These are phyloP conservation scores for Colletotrichum sp. DNA, from an alignment of 2,329 filamentous ascomycete genomes.

Conservation along the genomic window DNA sequence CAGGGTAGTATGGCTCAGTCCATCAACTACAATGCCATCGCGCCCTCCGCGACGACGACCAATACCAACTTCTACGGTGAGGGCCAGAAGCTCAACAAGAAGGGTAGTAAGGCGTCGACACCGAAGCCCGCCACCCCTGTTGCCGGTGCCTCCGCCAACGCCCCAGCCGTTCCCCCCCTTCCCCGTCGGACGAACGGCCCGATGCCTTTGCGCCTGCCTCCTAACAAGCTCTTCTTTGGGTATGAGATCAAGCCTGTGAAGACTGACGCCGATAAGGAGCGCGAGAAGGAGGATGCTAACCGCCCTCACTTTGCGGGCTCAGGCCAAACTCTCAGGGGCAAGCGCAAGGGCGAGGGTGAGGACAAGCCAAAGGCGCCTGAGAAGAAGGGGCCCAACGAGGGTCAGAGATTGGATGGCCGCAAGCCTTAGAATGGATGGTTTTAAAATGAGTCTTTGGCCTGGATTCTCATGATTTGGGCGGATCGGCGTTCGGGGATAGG, in stretches of 20 bases:
- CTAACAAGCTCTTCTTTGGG: constrained; percentile 95
- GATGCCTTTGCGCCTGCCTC: constrained; percentile 81
- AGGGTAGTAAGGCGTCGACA: constrained; percentile 75
- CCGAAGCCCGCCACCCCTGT: constrained; percentile 78
- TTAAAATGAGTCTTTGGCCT: background rate
- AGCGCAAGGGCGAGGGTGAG: constrained; percentile 69
- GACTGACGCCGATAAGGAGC: constrained; percentile 74
- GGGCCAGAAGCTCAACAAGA: constrained; percentile 88
- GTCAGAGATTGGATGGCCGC: constrained; percentile 49
- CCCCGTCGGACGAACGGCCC: constrained; percentile 74
- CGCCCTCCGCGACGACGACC: constrained; percentile 73
- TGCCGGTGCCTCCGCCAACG: constrained; percentile 57
- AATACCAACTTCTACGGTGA: constrained; percentile 80
- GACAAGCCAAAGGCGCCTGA: constrained; percentile 51
- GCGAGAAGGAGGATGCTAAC: constrained; percentile 66
- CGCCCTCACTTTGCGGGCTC: constrained; percentile 83
- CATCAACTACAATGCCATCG: constrained; percentile 96
- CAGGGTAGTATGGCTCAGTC: constrained; percentile 95
- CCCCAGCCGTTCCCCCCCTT: constrained; percentile 25
- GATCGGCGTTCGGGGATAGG: constrained; percentile 10
- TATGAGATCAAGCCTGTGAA: constrained; percentile 92
- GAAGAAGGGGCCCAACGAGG: constrained; percentile 50
- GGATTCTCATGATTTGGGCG: background rate
- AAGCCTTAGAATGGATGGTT: constrained; percentile 22
- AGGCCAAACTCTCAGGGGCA: constrained; percentile 80